Evolutionary conservation across 2,329 filamentous ascomycete species (phyloP), one percentile per base, ranked within the genome.

Genomic region (Metarhizium robertsii): DNA sequence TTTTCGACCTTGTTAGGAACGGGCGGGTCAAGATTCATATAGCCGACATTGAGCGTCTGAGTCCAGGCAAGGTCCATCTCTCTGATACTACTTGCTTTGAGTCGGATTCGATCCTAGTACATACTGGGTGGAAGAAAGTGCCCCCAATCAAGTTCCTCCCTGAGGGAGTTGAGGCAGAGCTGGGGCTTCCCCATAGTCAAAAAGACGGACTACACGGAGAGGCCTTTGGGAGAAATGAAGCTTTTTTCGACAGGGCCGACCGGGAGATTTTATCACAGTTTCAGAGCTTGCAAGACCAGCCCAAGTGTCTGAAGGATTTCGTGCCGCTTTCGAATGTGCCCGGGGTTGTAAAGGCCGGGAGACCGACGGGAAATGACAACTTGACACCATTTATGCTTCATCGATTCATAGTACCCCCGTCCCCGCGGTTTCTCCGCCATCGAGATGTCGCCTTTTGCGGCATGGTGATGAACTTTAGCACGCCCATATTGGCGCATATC

Each of bases 71-170:
- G 0, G 75, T 86, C 0, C 71, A 79, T 50, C 74, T 86, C 7
- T 74, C 76, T 2, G 73, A 76, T 54, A 78, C 77, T 10, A 74
- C 71, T 1, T 63, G 59, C 0, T 61, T 85, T 8, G 59, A 73
- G 6, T 71, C 77, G 0, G 79, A 85, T 61, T 73, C 73, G 0
- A 63, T 86, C 2, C 70, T 81, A 56, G 81, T 76, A 60, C 76
- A 75, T 18, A 85, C 81, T 0, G 83, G 83, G 2, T 86, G 83
- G 83, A 76, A 79, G 60, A 72, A 78, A 47, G 66, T 71, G 2
- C 75, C 79, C 1, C 73, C 78, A 0, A 65, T 86, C 52, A 75
- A 74, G 49, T 84, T 84, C 62, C 62, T 79, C 10, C 75, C 76
- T 0, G 67, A 71, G 34, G 75, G 73, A 18, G 72, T 78, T 50